A percentile compares a stretch with the other conserved stretches of the same genome.
These are phyloP conservation scores for Conringia planisiliqua DNA, from an alignment of 345 rosid species.

Conservation along the genomic window DNA sequence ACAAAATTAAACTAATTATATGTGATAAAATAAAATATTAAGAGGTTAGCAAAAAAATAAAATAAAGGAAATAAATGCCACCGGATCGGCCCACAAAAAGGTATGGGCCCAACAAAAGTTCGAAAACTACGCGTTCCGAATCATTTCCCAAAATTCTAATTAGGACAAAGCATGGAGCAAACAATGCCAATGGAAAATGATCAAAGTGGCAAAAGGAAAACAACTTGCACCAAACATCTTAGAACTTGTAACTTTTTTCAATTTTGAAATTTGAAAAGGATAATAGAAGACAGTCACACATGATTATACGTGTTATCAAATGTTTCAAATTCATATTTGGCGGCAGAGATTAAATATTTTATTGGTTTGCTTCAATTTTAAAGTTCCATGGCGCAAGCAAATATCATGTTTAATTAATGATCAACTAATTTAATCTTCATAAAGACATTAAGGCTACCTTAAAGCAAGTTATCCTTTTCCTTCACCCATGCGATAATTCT, in stretches of 20 bases:
- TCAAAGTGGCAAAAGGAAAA: conserved; percentile 18
- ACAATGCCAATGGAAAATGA: not conserved
- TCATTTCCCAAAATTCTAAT: not conserved
- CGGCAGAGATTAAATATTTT: conserved; percentile 24
- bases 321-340: conserved; percentile 32
- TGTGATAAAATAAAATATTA: not conserved
- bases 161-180: conserved; percentile 23
- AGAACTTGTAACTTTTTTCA: not conserved
- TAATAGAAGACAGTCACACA: not conserved
- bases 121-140: not conserved
- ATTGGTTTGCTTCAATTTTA: conserved; percentile 25
- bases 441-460: conserved; percentile 16
- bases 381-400: conserved; percentile 30
- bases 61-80: not conserved
- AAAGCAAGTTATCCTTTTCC: conserved; percentile 9
- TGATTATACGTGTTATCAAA: conserved; percentile 22
- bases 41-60: not conserved
- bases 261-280: conserved; percentile 15
- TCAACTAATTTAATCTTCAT: conserved; percentile 7
- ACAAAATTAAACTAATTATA: not conserved
- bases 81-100: conserved; percentile 3
- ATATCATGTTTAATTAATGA: conserved; percentile 25
- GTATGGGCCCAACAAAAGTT: conserved; percentile 7
- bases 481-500: not conserved
- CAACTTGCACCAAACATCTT: conserved; percentile 7